Conservation (phyloP, 306 rosid species). For the Acacia confusa region DNA sequence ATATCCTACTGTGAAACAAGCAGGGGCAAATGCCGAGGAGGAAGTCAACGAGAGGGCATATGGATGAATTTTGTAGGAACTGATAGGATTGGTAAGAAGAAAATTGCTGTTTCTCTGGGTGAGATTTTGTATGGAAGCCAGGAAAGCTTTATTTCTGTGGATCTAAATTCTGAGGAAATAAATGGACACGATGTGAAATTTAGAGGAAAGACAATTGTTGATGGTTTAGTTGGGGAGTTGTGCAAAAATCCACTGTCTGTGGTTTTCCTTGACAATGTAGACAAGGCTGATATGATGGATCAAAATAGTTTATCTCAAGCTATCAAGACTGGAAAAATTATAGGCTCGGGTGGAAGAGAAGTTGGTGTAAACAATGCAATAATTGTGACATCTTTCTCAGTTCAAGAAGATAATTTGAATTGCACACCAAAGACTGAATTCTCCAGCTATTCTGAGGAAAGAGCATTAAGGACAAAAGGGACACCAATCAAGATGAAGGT, state of each 20-base stretch:
- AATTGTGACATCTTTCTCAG: conserved; percentile 59
- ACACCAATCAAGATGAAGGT: conserved; percentile 57
- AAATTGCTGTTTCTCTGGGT: conserved; percentile 65
- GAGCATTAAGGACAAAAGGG: conserved; percentile 47
- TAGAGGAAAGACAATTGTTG: conserved; percentile 86
- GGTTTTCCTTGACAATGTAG: conserved; percentile 78
- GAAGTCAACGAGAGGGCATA: conserved; percentile 46
- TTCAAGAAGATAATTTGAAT: conserved; percentile 24
- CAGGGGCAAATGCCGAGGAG: conserved; percentile 41
- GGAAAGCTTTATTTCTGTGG: conserved; percentile 56
- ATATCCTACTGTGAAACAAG: conserved; percentile 46
- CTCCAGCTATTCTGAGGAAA: conserved; percentile 69
- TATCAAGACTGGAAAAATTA: conserved; percentile 68
- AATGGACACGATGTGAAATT: conserved; percentile 56
- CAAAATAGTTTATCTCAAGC: conserved; percentile 72
- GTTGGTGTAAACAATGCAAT: conserved; percentile 61
- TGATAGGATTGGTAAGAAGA: conserved; percentile 70
- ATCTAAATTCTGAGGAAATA: conserved; percentile 56
- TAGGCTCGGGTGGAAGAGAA: conserved; percentile 83
- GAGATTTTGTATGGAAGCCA: conserved; percentile 66
- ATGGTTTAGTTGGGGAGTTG: conserved; percentile 68
- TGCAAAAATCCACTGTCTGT: conserved; percentile 71
- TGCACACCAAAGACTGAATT: conserved; percentile 30
- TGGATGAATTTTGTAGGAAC: conserved; percentile 89
- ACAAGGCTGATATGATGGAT: conserved; percentile 68